A percentile compares a stretch with the other conserved stretches of the same genome.
Evolutionary conservation across 768 basidiomycete species (phyloP).

Genomic region (Xerocomellus dryophilus): DNA sequence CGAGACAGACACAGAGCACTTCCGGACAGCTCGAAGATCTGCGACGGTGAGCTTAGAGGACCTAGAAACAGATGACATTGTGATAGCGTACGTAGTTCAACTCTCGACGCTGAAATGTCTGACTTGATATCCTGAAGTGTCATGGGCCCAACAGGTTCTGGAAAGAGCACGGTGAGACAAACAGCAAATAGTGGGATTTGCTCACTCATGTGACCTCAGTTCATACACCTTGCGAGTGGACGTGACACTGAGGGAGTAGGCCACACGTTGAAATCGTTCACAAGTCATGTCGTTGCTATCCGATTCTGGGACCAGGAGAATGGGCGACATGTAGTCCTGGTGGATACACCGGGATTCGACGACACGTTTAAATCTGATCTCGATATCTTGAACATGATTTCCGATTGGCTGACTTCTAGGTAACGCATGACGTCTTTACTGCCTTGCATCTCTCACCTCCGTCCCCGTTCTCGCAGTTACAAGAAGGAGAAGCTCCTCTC

Average conservation of each 20-base stretch:
- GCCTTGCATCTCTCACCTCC: neutral
- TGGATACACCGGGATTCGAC: slow-evolving; percentile 28
- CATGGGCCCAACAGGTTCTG: slow-evolving; percentile 20
- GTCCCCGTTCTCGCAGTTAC: slow-evolving; percentile 1
- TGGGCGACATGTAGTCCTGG: slow-evolving; percentile 12
- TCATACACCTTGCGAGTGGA: slow-evolving; percentile 9
- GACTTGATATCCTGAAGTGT: slow-evolving; percentile 4
- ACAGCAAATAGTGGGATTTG: neutral
- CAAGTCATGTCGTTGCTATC: slow-evolving; percentile 4
- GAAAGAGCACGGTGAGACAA: slow-evolving; percentile 13
- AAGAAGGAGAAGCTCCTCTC: slow-evolving; percentile 18
- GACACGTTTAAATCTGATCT: slow-evolving; percentile 17
- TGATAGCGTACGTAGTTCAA: slow-evolving; percentile 13
- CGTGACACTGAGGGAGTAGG: neutral
- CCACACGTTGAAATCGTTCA: slow-evolving; percentile 9
- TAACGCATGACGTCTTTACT: neutral
- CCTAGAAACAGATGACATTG: neutral
- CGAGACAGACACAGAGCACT: too few relatives aligned
- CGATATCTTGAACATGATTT: neutral
- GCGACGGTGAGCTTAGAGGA: neutral
- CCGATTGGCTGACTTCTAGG: neutral
- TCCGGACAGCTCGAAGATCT: neutral
- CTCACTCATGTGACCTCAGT: slow-evolving; percentile 4
- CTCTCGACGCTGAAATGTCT: neutral
- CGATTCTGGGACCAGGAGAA: slow-evolving; percentile 2